Evolutionary conservation across 2,329 filamentous ascomycete genomes (phyloP).

Genomic region (Arthrobotrys musiformis): DNA sequence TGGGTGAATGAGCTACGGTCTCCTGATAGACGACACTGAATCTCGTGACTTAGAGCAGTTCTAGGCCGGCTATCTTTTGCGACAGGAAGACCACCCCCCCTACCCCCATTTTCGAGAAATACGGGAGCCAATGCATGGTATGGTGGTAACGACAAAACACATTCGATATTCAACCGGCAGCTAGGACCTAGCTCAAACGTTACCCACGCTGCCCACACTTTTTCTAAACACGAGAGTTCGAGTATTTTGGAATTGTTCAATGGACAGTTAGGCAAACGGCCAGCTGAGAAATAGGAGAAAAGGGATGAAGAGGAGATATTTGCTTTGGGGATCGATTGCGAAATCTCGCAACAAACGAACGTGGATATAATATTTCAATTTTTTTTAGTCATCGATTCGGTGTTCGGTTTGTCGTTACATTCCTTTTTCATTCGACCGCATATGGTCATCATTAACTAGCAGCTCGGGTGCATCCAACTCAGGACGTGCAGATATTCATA

Average conservation of each 20-base stretch:
- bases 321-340: slow-evolving; percentile 11
- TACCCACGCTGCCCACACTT: neutral
- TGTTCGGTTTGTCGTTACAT: slow-evolving; percentile 45
- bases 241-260: slow-evolving; percentile 3
- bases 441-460: slow-evolving; percentile 7
- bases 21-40: slow-evolving; percentile 27
- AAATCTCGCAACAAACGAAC: slow-evolving; percentile 17
- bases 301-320: neutral
- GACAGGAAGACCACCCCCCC: neutral
- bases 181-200: neutral
- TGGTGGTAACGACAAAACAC: slow-evolving; percentile 6
- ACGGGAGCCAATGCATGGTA: neutral
- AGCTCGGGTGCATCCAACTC: slow-evolving; percentile 11
- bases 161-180: slow-evolving; percentile 16
- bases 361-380: slow-evolving; percentile 31
- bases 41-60: slow-evolving; percentile 28
- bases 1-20: neutral
- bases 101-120: neutral
- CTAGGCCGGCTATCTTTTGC: neutral
- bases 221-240: neutral
- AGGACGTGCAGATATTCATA: neutral
- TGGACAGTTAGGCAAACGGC: slow-evolving; percentile 24
- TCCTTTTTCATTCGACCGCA: slow-evolving; percentile 47
- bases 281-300: slow-evolving; percentile 19
- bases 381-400: slow-evolving; percentile 50